phyloP scores from a whole-genome alignment of 2,329 filamentous ascomycete species.

The Penicillium olsonii region DNA sequence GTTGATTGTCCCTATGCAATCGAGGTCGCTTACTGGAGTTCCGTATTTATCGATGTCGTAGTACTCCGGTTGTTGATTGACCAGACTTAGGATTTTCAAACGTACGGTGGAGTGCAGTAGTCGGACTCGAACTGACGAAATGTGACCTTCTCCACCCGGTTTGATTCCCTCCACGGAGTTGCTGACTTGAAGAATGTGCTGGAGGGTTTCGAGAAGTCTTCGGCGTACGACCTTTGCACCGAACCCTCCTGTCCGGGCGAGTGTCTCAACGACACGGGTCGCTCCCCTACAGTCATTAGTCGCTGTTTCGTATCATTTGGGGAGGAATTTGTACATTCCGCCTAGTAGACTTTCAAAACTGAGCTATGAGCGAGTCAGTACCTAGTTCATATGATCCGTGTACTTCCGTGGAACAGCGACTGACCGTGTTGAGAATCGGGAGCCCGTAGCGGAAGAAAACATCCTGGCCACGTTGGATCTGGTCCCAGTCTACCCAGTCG shows the following conservation, averaged over 20 bases:
- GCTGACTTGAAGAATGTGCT: conserved; percentile 73
- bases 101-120: conserved; percentile 70
- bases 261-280: conserved; percentile 71
- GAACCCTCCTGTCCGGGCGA: conserved; percentile 74
- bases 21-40: conserved; percentile 73
- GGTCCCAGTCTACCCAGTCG: conserved; percentile 75
- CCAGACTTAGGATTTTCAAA: conserved; percentile 63
- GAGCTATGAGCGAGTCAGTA: conserved; percentile 21
- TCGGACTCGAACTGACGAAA: conserved; percentile 66
- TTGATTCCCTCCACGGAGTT: conserved; percentile 64
- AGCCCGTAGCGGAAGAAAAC: conserved; percentile 77
- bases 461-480: conserved; percentile 72
- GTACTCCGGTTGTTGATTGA: conserved; percentile 59
- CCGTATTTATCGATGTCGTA: conserved; percentile 62
- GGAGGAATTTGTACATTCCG: conserved; percentile 23
- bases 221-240: conserved; percentile 65
- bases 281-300: conserved; percentile 53
- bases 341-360: conserved; percentile 34
- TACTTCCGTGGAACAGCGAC: conserved; percentile 8
- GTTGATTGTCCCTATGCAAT: conserved; percentile 70
- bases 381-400: conserved; percentile 12
- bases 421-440: conserved; percentile 59
- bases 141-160: conserved; percentile 67
- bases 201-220: conserved; percentile 71
- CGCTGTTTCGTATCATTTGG: neutral